Base-by-base conservation (phyloP, 768 basidiomycete species). In the Kwoniella bestiolae region DNA sequence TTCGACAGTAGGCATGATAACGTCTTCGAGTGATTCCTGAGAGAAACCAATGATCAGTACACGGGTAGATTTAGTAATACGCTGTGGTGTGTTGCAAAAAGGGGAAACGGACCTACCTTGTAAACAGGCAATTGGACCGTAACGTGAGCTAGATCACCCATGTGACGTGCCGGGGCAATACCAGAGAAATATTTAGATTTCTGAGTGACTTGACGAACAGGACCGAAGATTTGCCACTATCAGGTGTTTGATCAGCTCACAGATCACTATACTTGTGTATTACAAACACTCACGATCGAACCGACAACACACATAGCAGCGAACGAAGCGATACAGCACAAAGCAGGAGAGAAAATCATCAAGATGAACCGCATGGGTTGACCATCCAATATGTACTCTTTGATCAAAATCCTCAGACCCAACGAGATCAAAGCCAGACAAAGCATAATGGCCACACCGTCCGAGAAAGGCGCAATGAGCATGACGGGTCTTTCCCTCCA, bases 201-300 rank as follows among this genome's bases (percentile, higher is more conserved):
- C 72, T 92, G 88, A 75, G 90, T 87, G 78, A 87, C 91, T 69
- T 93, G 92, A 5, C 91, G 87, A 50, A 94, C 89, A 21, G 92
- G 92, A 26, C 92, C 92, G 65, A 92, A 76, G 46, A 77, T 76
- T 67, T 75, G 73, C 53, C 62, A 66, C 72, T 75, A 47, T 44
- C 6, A n/a, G n/a, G n/a, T n/a, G n/a, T 8, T 44, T 0, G 14
- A 55, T 56, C 31, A 66, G 58, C 63, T 41, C n/a, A 35, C n/a
- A n/a, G n/a, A n/a, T n/a, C n/a, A n/a, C 5, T 5, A 26, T n/a
- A n/a, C n/a, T n/a, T n/a, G n/a, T n/a, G n/a, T n/a, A n/a, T n/a
- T n/a, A n/a, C 51, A 53, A 16, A 14, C 21, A 76, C 78, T 56
- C 56, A 79, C 81, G 76, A 87, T 68, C 1, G 86, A 86, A 8